Conservation (phyloP, 2,329 filamentous ascomycete species). For the Ophiobolus disseminans region DNA sequence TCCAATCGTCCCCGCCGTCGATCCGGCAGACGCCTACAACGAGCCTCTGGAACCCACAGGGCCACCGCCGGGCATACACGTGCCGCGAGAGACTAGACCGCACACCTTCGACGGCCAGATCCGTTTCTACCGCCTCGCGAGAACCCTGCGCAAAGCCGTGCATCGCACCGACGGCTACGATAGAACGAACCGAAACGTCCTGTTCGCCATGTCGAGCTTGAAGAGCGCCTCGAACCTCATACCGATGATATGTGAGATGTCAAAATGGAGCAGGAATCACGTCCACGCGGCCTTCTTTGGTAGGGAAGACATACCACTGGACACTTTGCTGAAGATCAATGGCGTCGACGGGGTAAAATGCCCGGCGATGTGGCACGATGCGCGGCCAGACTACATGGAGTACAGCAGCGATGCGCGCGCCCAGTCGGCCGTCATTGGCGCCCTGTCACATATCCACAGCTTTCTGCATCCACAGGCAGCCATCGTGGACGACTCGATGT, state of each 20-base stretch:
- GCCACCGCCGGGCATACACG: constrained; percentile 33
- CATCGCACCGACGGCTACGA: constrained; percentile 60
- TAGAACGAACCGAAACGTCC: constrained; percentile 69
- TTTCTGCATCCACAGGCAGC: constrained; percentile 81
- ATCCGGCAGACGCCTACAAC: constrained; percentile 7
- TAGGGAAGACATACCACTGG: constrained; percentile 71
- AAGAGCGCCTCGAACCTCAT: constrained; percentile 75
- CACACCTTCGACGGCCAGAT: constrained; percentile 71
- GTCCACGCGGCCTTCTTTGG: constrained; percentile 86
- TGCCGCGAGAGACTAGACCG: constrained; percentile 22
- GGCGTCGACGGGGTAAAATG: constrained; percentile 74
- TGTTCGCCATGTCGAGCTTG: constrained; percentile 80
- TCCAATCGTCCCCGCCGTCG: background rate
- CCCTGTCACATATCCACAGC: constrained; percentile 72
- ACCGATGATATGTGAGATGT: constrained; percentile 89
- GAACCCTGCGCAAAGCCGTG: constrained; percentile 66
- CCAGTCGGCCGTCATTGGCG: constrained; percentile 67
- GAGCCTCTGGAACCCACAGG: constrained; percentile 34
- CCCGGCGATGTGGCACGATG: constrained; percentile 73
- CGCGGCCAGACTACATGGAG: constrained; percentile 74
- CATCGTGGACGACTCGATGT: constrained; percentile 70
- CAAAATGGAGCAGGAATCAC: constrained; percentile 68
- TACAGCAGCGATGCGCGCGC: constrained; percentile 75
- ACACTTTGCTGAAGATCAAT: constrained; percentile 77
- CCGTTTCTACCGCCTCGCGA: constrained; percentile 69